These are phyloP conservation scores for Suzukiozyma palmioleophila DNA, from an alignment of 1,139 yeast species.

Conservation along the genomic window DNA sequence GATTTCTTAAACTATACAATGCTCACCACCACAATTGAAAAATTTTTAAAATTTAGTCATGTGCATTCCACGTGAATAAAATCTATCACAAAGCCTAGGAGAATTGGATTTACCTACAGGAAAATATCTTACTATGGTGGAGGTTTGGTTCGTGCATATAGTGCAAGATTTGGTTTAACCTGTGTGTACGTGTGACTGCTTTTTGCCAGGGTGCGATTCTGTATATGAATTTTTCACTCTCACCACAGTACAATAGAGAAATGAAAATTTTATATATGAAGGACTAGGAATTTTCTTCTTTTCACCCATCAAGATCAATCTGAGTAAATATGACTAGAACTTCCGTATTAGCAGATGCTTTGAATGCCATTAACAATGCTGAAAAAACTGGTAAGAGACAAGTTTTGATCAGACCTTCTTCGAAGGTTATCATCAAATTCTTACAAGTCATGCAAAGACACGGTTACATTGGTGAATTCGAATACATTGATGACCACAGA, in stretches of 20 bases:
- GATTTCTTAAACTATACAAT: background rate
- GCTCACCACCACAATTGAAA: background rate
- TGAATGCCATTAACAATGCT: slow-evolving; percentile 97
- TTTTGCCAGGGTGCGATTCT: no score
- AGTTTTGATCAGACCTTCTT: slow-evolving; percentile 97
- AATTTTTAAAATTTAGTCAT: background rate
- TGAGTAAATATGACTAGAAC: slow-evolving; percentile 81
- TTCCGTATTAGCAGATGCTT: slow-evolving; percentile 98
- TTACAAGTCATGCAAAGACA: slow-evolving; percentile 97
- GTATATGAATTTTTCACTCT: background rate
- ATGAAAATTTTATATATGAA: slow-evolving; percentile 1
- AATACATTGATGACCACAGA: slow-evolving; percentile 98
- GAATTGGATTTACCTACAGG: background rate
- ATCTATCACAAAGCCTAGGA: background rate
- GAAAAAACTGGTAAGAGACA: slow-evolving; percentile 99
- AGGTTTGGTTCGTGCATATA: no score
- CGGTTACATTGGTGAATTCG: slow-evolving; percentile 99
- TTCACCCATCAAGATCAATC: slow-evolving; percentile 3
- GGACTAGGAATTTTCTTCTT: background rate
- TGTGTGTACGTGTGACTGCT: no score
- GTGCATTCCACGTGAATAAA: background rate
- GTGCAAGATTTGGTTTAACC: no score
- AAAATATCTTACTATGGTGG: background rate
- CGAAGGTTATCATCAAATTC: slow-evolving; percentile 97
- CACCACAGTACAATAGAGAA: background rate